Evolutionary conservation across 345 rosid genomes (phyloP).

Genomic region (Triadica sebifera): DNA sequence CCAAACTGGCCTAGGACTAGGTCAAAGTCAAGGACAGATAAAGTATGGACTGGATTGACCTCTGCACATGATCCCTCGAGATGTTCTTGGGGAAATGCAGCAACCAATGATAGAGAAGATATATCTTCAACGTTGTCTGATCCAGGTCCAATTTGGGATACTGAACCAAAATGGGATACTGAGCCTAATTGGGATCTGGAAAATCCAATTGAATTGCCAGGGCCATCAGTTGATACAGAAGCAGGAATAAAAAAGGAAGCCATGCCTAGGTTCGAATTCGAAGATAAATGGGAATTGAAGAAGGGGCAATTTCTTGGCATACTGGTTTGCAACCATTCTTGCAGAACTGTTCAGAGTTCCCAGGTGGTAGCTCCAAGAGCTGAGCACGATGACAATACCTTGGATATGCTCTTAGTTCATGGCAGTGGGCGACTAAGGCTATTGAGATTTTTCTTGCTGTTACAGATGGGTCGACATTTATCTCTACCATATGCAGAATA

Average conservation of each 20-base stretch:
- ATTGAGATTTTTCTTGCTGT: constrained; percentile 74
- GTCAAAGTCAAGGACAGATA: constrained; percentile 87
- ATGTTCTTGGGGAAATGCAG: constrained; percentile 77
- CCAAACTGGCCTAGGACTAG: constrained; percentile 98
- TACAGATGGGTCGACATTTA: constrained; percentile 85
- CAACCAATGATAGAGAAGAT: constrained; percentile 84
- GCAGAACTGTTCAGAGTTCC: constrained; percentile 92
- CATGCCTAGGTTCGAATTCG: constrained; percentile 56
- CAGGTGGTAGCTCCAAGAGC: constrained; percentile 96
- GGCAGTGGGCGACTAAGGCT: constrained; percentile 87
- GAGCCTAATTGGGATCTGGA: constrained; percentile 81
- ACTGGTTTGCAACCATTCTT: constrained; percentile 93
- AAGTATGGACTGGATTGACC: constrained; percentile 81
- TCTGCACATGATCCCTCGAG: constrained; percentile 65
- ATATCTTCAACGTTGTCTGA: constrained; percentile 92
- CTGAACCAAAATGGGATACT: constrained; percentile 91
- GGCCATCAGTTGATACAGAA: constrained; percentile 72
- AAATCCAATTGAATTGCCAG: constrained; percentile 83
- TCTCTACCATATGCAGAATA: constrained; percentile 93
- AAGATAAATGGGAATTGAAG: constrained; percentile 66
- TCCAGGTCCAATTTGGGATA: constrained; percentile 99
- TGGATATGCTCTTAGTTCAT: constrained; percentile 90
- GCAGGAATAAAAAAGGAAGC: constrained; percentile 52
- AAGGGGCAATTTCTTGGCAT: constrained; percentile 93
- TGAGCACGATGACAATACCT: constrained; percentile 75